Evolutionary conservation across 106 monocot genomes (phyloP), one percentile per base, ranked within the genome.

Genomic region (Dioscorea alata): DNA sequence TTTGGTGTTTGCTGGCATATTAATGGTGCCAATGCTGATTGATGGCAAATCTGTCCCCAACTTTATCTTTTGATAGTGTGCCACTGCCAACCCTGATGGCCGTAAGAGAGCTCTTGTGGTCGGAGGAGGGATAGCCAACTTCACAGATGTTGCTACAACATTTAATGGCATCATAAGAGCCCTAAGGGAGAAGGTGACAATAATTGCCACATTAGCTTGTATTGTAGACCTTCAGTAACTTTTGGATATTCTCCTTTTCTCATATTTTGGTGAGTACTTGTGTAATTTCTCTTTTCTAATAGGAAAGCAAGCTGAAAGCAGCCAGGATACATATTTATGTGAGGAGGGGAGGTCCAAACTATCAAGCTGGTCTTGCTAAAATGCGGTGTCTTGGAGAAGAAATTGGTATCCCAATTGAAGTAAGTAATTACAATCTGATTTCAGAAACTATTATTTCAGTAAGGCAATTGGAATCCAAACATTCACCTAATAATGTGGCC

Each of bases 111-210:
- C 74, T 31, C 74, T 74, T 66, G 18, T 74, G n/a, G 67, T 74
- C 25, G 74, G 74, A 19, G 74, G 74, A 13, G 74, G 74, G 3
- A 74, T 74, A 66, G 74, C 74, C 33, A 74, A 74, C 66, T 74
- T 74, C 34, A 74, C 74, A 48, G 74, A 74, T 74, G 74, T 74
- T 66, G 74, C 74, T 49, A 66, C 74, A 25, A 74, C 74, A 8
- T 74, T 74, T 50, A 74, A 21, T 74, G 74, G 74, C 56, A 67
- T 74, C 17, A 74, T 74, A 13, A 33, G 59, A 25, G 65, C 74
- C 8, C 35, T 74, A 17, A 74, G 66, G 22, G 74, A 74, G 48
- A 74, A 74, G 74, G 74, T 74, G 28, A 28, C 28, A 28, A 4
- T 18, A 33, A 34, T 64, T 16, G 1, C 12, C 4, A 18, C 50